Evolutionary conservation across 768 basidiomycete species (phyloP).

Genomic region (Collybia nuda): DNA sequence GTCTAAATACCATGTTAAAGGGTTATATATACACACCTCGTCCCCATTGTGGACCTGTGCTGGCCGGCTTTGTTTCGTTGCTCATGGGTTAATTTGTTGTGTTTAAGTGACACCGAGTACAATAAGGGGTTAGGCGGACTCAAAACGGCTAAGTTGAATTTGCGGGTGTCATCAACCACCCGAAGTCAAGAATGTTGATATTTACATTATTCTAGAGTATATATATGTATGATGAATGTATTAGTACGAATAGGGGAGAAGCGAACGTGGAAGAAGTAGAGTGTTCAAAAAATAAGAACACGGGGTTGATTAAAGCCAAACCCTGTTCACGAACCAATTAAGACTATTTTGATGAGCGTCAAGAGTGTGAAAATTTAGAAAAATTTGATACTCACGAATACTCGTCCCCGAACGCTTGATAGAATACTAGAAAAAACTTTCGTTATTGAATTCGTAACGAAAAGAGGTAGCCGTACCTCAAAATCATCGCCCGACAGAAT

Average conservation of each 20-base stretch:
- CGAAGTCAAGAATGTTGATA: background rate
- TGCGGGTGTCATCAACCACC: background rate
- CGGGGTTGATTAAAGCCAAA: too few species aligned
- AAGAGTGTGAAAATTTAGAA: too few species aligned
- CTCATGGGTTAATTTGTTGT: constrained; percentile 12
- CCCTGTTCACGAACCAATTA: constrained; percentile 12
- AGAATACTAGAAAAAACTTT: constrained; percentile 38
- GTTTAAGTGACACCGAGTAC: constrained; percentile 6
- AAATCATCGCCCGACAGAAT: constrained; percentile 41
- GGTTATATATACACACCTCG: constrained; percentile 5
- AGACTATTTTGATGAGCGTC: constrained; percentile 6
- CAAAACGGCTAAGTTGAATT: background rate
- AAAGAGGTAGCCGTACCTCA: constrained; percentile 28
- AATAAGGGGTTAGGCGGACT: background rate
- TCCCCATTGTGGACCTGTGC: constrained; percentile 9
- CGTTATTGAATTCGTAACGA: constrained; percentile 6
- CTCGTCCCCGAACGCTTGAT: constrained; percentile 43
- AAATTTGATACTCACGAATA: constrained; percentile 32
- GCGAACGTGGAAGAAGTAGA: too few species aligned
- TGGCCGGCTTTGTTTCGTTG: background rate
- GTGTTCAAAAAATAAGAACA: too few species aligned
- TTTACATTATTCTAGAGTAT: background rate
- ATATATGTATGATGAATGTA: too few species aligned
- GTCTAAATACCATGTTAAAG: background rate
- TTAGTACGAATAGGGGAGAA: too few species aligned